These are phyloP conservation scores for Dactylellina sp. DNA, from an alignment of 2,329 filamentous ascomycete species.

Conservation along the genomic window DNA sequence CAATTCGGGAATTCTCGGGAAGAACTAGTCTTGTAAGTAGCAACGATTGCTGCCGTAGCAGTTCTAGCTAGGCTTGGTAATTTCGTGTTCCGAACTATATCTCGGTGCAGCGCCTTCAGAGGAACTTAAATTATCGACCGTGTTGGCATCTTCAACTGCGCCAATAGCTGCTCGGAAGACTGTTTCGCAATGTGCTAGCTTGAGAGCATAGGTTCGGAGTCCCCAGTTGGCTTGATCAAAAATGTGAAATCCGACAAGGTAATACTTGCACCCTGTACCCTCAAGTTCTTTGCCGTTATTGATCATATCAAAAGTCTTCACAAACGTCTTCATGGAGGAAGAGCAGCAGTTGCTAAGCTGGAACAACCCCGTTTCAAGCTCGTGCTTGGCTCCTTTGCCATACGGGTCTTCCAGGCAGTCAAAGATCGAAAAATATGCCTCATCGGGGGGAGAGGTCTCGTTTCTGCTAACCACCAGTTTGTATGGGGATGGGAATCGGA, in stretches of 20 bases:
- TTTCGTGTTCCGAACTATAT: no score
- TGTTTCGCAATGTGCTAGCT: neutral
- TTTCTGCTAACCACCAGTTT: conserved; percentile 5
- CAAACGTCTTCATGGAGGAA: neutral
- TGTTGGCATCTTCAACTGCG: no score
- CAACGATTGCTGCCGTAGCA: no score
- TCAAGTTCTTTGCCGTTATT: neutral
- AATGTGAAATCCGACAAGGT: conserved; percentile 2
- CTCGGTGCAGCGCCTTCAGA: no score
- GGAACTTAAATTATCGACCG: no score
- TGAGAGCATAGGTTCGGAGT: neutral
- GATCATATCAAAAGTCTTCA: neutral
- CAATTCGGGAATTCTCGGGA: no score
- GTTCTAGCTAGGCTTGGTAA: no score
- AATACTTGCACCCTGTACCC: conserved; percentile 3
- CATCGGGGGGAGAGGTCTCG: neutral
- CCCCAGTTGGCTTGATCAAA: neutral
- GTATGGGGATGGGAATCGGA: neutral
- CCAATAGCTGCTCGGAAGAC: neutral
- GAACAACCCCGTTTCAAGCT: neutral
- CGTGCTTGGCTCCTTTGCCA: no score
- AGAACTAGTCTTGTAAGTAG: no score
- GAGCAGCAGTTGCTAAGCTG: neutral
- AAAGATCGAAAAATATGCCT: neutral
- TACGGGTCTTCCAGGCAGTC: conserved; percentile 1